Evolutionary conservation across 441 rosid genomes (phyloP).

Genomic region (Francoa sonchifolia): DNA sequence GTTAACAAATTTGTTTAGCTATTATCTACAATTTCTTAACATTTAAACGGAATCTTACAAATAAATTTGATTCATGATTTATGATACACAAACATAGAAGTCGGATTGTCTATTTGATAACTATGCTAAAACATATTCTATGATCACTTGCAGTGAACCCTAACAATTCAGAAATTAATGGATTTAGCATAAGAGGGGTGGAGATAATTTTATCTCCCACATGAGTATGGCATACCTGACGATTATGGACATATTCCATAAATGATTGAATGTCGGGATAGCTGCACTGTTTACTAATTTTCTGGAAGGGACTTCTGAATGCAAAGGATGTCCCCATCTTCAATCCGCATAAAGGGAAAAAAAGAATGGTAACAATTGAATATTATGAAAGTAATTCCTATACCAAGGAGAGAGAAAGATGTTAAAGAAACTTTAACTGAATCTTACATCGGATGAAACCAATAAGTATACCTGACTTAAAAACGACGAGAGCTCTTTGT

Average conservation of each 20-base stretch:
- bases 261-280: constrained; percentile 54
- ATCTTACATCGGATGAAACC: no score
- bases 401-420: constrained; percentile 12
- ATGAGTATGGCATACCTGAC: constrained; percentile 31
- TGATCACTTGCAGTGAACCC: no score
- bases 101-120: no score
- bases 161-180: no score
- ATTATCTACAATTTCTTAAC: no score
- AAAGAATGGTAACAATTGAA: neutral
- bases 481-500: constrained; percentile 36
- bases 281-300: constrained; percentile 27
- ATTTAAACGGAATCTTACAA: no score
- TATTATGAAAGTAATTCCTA: neutral
- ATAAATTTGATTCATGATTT: no score
- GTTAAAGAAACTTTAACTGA: no score
- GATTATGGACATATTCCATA: constrained; percentile 57
- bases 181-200: no score
- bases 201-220: neutral
- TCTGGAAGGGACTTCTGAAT: constrained; percentile 36
- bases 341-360: constrained; percentile 28
- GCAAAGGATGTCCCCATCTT: constrained; percentile 66
- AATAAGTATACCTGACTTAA: constrained; percentile 46
- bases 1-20: no score
- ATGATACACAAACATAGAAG: no score
- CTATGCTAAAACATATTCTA: no score